Base-by-base conservation (phyloP, 345 rosid genomes). In the Arabis alpina region DNA sequence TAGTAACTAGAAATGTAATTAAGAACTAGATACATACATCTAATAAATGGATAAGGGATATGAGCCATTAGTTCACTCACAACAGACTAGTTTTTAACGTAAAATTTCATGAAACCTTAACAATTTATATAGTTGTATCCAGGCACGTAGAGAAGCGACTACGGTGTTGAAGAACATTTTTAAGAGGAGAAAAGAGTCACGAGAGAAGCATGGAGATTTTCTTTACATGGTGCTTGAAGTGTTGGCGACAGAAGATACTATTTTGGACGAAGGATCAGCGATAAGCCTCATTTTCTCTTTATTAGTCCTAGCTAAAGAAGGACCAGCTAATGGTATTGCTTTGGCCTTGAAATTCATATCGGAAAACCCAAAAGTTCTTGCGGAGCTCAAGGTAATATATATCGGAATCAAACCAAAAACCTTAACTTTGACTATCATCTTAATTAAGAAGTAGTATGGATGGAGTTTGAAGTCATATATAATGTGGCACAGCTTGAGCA, bases 351-450 rank as follows among this genome's bases (percentile, higher is more conserved):
- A 79, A 12, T 53, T 52, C 32, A 12, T 82, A 34, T 47, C 56
- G 0, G 57, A 74, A 8, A 27, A 80, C 53, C 80, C 82, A 0
- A 24, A 59, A n/a, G 84, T 69, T 5, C 55, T 80, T 3, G 57
- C 41, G 10, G 78, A 72, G 23, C 23, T 75, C 34, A 72, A 68
- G 57, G 79, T 69, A 55, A 25, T n/a, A 25, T 58, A 23, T 61
- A 27, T 10, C 11, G 25, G 23, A 19, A 19, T 19, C 23, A 19
- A 16, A 10, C 16, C 10, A 36, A 28, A 10, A 27, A 52, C 14
- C 4, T 47, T 47, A 15, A 34, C 6, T 1, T 55, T 16, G 0
- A 6, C 10, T 42, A 42, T 43, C 47, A 5, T 43, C 15, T 43
- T 13, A 43, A 43, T 43, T 13, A 43, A 43, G 15, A 43, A 13